phyloP scores from a whole-genome alignment of 2,329 filamentous ascomycete species.

The Clonostachys byssicola region DNA sequence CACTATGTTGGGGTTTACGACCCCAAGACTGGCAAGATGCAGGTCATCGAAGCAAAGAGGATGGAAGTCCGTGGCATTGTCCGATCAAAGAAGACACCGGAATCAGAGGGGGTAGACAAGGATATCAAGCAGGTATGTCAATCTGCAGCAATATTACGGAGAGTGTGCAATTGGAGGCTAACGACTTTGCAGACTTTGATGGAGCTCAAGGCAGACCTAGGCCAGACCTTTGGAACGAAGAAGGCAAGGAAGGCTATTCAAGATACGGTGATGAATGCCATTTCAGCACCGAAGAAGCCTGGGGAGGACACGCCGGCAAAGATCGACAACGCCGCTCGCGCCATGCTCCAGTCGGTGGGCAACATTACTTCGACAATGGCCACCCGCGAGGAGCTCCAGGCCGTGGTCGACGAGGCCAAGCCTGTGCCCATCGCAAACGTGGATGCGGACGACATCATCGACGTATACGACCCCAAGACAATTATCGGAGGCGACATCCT shows the following conservation, averaged over 20 bases:
- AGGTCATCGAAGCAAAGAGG: constrained; percentile 60
- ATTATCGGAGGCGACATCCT: constrained; percentile 67
- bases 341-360: constrained; percentile 61
- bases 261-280: constrained; percentile 67
- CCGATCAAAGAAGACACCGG: constrained; percentile 47
- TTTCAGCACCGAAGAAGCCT: constrained; percentile 37
- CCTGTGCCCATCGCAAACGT: constrained; percentile 70
- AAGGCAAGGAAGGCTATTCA: constrained; percentile 77
- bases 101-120: constrained; percentile 13
- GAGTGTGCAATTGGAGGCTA: constrained; percentile 11
- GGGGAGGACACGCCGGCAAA: constrained; percentile 35
- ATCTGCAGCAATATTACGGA: neutral
- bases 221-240: constrained; percentile 78
- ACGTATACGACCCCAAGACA: constrained; percentile 66
- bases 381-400: constrained; percentile 60
- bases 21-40: constrained; percentile 51
- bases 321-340: constrained; percentile 50
- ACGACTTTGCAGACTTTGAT: constrained; percentile 41
- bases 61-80: constrained; percentile 57
- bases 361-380: constrained; percentile 62
- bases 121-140: constrained; percentile 18
- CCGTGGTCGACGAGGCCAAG: constrained; percentile 61
- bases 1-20: constrained; percentile 66
- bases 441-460: constrained; percentile 60
- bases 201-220: constrained; percentile 64